Percentiles rank a stretch among this genome's conserved stretches.
Conservation (phyloP, 2,329 filamentous ascomycete genomes). For the Verticillium zaregamsianum region DNA sequence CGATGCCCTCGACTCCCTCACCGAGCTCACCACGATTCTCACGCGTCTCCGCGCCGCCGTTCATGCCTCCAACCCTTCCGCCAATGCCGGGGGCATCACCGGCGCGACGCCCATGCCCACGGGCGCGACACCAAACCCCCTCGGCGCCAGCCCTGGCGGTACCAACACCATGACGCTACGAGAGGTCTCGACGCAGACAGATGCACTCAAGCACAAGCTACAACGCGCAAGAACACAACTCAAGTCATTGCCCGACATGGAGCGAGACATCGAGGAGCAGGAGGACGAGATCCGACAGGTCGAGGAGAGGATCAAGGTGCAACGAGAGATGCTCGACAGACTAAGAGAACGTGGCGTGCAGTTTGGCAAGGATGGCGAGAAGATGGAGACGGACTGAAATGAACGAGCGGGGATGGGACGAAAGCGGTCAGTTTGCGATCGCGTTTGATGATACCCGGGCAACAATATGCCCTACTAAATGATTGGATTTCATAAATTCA, state of each 20-base stretch:
- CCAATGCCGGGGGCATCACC: constrained; percentile 30
- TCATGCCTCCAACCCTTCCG: constrained; percentile 24
- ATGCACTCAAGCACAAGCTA: constrained; percentile 77
- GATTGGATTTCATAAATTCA: no score
- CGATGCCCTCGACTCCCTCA: constrained; percentile 80
- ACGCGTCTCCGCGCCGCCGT: constrained; percentile 60
- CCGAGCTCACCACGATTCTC: constrained; percentile 75
- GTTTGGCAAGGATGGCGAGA: constrained; percentile 32
- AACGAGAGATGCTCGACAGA: constrained; percentile 53
- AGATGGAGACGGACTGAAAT: constrained; percentile 32
- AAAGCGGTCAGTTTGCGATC: no score
- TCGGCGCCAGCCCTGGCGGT: constrained; percentile 25
- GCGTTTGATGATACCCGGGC: neutral
- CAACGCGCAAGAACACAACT: constrained; percentile 70
- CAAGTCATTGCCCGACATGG: constrained; percentile 64
- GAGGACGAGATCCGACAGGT: constrained; percentile 64
- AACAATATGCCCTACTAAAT: neutral
- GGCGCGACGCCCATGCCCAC: constrained; percentile 29
- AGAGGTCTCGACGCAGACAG: constrained; percentile 74
- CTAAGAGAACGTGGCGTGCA: constrained; percentile 47
- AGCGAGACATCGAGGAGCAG: constrained; percentile 63
- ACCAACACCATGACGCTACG: constrained; percentile 49
- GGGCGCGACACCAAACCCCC: constrained; percentile 21
- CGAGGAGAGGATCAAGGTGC: constrained; percentile 57
- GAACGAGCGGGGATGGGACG: neutral